These are phyloP conservation scores for cucumber (Cucumis sativus) DNA, from an alignment of 306 rosid genomes.

Conservation along the genomic window DNA sequence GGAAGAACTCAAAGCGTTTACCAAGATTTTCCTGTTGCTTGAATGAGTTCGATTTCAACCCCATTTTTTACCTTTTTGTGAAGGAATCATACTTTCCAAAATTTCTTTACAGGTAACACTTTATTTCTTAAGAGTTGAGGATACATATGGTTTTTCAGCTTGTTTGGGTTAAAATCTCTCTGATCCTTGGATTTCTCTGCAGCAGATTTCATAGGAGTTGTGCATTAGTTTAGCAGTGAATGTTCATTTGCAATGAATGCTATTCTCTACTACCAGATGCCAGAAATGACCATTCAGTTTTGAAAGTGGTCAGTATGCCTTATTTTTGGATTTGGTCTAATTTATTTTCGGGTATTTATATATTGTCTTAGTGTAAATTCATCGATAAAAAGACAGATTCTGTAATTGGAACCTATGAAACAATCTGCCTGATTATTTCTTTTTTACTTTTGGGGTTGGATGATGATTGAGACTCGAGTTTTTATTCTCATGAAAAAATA, in stretches of 20 bases:
- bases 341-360: neutral
- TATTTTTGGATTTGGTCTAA: neutral
- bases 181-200: neutral
- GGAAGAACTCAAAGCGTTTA: constrained; percentile 32
- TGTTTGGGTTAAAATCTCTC: neutral
- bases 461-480: neutral
- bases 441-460: neutral
- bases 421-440: neutral
- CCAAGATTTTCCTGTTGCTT: constrained; percentile 5
- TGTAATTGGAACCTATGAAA: neutral
- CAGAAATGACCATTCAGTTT: neutral
- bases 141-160: neutral
- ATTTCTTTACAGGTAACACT: neutral
- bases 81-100: neutral
- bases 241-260: no score
- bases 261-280: no score
- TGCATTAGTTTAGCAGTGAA: neutral
- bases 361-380: neutral
- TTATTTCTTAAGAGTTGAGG: neutral
- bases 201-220: neutral
- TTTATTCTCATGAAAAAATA: neutral
- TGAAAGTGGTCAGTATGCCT: neutral
- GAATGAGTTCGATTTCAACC: neutral
- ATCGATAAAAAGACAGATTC: neutral
- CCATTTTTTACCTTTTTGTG: neutral